Conservation (phyloP, 768 basidiomycete genomes). For the Pilatotrama ljubarskyi region DNA sequence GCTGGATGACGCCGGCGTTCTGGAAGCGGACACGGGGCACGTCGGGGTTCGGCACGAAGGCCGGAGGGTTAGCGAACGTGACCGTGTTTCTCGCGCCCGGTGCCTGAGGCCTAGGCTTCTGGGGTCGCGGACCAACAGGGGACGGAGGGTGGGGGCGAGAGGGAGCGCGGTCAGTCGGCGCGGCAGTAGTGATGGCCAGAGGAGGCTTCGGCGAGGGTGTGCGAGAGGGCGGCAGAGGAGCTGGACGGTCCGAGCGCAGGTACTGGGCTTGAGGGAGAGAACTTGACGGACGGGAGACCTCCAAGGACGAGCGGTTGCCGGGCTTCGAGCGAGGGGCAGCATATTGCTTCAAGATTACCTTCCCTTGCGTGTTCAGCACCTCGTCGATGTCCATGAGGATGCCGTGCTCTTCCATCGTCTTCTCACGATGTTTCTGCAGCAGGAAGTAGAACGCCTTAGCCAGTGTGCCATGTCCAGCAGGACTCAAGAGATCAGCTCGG, state of each 20-base stretch:
- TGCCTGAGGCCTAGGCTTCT: slow-evolving; percentile 25
- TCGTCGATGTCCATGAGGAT: slow-evolving; percentile 41
- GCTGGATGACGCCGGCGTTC: not conserved
- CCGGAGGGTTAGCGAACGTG: not conserved
- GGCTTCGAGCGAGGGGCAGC: slow-evolving; percentile 39
- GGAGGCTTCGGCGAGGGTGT: slow-evolving; percentile 32
- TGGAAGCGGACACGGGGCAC: slow-evolving; percentile 6
- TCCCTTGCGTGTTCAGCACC: slow-evolving; percentile 27
- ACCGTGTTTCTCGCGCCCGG: slow-evolving; percentile 7
- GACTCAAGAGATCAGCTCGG: slow-evolving; percentile 65
- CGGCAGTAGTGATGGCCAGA: slow-evolving; percentile 14
- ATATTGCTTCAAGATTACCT: slow-evolving; percentile 43
- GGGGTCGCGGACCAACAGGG: slow-evolving; percentile 52
- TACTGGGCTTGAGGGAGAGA: slow-evolving; percentile 4
- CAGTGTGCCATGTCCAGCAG: slow-evolving; percentile 66
- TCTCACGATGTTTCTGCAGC: slow-evolving; percentile 73
- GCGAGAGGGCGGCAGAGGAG: slow-evolving; percentile 32
- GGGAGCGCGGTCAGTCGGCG: slow-evolving; percentile 21
- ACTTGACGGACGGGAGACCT: slow-evolving; percentile 3
- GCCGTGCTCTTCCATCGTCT: slow-evolving; percentile 55
- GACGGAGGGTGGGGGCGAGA: slow-evolving; percentile 47
- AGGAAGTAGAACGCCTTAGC: slow-evolving; percentile 92
- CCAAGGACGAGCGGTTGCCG: slow-evolving; percentile 16
- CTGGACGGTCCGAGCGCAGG: slow-evolving; percentile 30
- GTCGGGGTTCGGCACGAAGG: slow-evolving; percentile 13